Evolutionary conservation across 306 rosid genomes (phyloP), one percentile per base, ranked within the genome.

Genomic region (Gastrolobium villosum): DNA sequence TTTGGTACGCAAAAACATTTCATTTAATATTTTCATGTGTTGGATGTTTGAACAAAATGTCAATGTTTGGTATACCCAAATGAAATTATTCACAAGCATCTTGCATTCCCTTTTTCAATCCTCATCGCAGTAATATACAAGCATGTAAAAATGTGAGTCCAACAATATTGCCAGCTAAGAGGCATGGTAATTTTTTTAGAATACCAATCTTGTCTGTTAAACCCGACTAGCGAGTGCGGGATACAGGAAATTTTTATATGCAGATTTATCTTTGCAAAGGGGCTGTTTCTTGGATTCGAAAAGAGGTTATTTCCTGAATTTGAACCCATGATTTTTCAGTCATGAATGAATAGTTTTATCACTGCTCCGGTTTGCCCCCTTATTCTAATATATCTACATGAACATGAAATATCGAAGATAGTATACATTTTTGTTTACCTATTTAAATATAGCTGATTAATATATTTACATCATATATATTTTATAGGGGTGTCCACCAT

Each of bases 81-180:
- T 30, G 65, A 59, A 59, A 55, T 1, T 59, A 59, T 59, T 59
- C 46, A 61, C 45, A 61, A 61, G 43, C 45, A 8, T 72, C 31
- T 73, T 41, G 32, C 31, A 41, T 37, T 52, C 65, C 62, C n/a
- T 32, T 31, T 52, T 37, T 50, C 48, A 40, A 39, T 60, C 26
- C 15, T 10, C 61, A 8, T 50, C 9, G 5, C 48, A 4, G 20
- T 5, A 41, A 36, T 52, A 10, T 49, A 31, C 14, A 7, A 43
- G 10, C 55, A 66, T 44, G 13, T 45, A n/a, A 48, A 48, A 13
- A 7, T 46, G 53, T 41, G 13, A 20, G 15, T 11, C 5, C 46
- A 59, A 4, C 3, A 61, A 35, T 36, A 13, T 35, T 30, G 13
- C 37, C 63, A 56, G 14, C 31, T 30, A 28, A 15, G 56, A 7